Conservation (phyloP, 495 filamentous ascomycete genomes). For the Lasiosphaeris hirsuta region DNA sequence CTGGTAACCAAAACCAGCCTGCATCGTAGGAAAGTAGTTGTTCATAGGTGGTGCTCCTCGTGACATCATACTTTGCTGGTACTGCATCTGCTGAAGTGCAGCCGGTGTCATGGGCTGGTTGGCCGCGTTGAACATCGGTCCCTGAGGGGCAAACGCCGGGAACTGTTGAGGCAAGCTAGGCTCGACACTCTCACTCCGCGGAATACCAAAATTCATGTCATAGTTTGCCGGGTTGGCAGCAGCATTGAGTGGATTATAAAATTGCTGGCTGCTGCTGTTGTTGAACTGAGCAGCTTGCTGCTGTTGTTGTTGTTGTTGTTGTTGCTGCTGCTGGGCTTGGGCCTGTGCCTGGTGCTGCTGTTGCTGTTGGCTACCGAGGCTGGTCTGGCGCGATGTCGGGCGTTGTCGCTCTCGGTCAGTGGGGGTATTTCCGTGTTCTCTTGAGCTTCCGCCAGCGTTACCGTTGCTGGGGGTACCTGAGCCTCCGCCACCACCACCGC, state of each 20-base stretch:
- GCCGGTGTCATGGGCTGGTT: conserved; percentile 48
- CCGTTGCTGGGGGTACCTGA: conserved; percentile 15
- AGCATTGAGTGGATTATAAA: conserved; percentile 41
- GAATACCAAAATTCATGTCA: conserved; percentile 48
- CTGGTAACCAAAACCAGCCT: conserved; percentile 46
- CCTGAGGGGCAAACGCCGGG: conserved; percentile 47
- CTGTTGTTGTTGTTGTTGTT: conserved; percentile 26
- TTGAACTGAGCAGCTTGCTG: conserved; percentile 31
- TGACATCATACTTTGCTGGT: conserved; percentile 56
- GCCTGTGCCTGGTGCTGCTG: conserved; percentile 20
- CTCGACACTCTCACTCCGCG: conserved; percentile 57
- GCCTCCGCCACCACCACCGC: conserved; percentile 16
- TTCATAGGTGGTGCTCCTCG: conserved; percentile 49
- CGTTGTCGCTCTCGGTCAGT: conserved; percentile 46
- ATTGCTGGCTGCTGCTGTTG: conserved; percentile 30
- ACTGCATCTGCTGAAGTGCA: conserved; percentile 54
- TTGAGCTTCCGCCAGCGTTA: conserved; percentile 32
- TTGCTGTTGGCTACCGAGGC: conserved; percentile 35
- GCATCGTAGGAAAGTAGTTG: conserved; percentile 49
- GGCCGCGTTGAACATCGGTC: conserved; percentile 48
- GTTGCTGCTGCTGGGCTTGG: conserved; percentile 21
- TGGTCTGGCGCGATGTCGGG: conserved; percentile 53
- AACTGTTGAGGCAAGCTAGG: conserved; percentile 51
- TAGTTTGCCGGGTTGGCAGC: conserved; percentile 31
- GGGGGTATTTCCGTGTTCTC: conserved; percentile 46